Base-by-base conservation (phyloP, 257 asterid species). In the Handroanthus guayacan region DNA sequence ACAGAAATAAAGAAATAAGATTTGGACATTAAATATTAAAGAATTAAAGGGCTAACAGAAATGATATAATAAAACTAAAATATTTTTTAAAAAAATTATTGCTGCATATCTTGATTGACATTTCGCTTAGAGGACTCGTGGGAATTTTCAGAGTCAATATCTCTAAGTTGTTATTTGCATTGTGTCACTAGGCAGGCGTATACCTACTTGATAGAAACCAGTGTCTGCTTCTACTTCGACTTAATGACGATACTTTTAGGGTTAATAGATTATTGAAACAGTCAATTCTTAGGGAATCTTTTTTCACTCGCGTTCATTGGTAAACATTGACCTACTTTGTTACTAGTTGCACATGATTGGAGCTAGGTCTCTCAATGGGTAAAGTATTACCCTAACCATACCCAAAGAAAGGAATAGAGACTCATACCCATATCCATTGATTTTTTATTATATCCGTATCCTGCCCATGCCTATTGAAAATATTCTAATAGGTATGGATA, bases 121-220 rank as follows among this genome's bases (percentile, higher is more conserved):
- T 63, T 75, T 62, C 6, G 63, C 20, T 66, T 72, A 37, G 50
- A 62, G 65, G 11, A 25, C 38, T 66, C 62, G 2, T 9, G 45
- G 38, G 80, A 67, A 78, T 78, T 11, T 20, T 72, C 48, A 2
- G 50, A 69, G 51, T 50, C 7, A 41, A 38, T 31, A 51, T 12
- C 44, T 78, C 31, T 41, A 51, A 20, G 65, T 11, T 5, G 51
- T 64, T 36, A 45, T 67, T 18, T 55, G 44, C 39, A 38, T 72
- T 67, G 77, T 79, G 84, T 84, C 87, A 82, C 71, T 54, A 50
- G 58, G 81, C 88, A 84, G 81, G 90, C 90, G 57, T 71, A 71
- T 39, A 85, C 87, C 89, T 82, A 77, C 86, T 76, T 67, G 44
- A 62, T 6, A 51, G 57, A 31, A 60, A 75, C 79, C 36, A 75